Base-by-base conservation (phyloP, 371 early-diverging fungal genomes). In the Parasitella parasitica region DNA sequence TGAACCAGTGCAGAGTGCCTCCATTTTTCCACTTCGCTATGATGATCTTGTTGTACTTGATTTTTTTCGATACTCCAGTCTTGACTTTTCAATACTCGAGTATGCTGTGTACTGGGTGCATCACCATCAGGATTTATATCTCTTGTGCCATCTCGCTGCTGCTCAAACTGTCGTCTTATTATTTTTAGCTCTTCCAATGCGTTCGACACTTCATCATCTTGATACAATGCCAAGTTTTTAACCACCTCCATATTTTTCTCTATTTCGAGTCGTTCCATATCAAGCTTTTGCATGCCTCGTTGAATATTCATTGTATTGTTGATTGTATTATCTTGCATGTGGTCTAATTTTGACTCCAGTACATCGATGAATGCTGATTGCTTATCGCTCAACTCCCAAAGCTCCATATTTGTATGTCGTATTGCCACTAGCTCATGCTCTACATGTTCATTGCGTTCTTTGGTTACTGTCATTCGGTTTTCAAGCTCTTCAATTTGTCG, bases 401-500 rank as follows among this genome's bases (percentile, higher is more conserved):
- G 56, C n/a, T 30, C 12, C 20, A 16, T 15, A 18, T 43, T 16
- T 12, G 26, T 43, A 11, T 41, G 4, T 7, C 34, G 48, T 18
- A 58, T 49, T 5, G 51, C 32, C 2, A 24, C 22, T 11, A 68
- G 51, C 36, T 59, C 52, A 18, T 24, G 46, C 32, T 68, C 69
- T n/a, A 63, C 60, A 7, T 57, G 61, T 15, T 12, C 22, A 27
- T 58, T 61, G 4, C 65, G 57, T 24, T 59, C 57, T 22, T 54
- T 35, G 15, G 65, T 61, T 3, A 52, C 58, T 4, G 64, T 48
- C 18, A 69, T 49, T 38, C 64, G 69, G 20, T 61, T 64, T n/a
- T 68, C 56, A 16, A 60, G 49, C 8, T 69, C 62, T 36, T 64
- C 65, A 35, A 64, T 57, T 16, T 64, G 64, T n/a, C 59, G 38